A percentile compares a stretch with the other conserved stretches of the same genome.
Conservation (phyloP, 306 rosid species). For the Styphnolobium japonicum region DNA sequence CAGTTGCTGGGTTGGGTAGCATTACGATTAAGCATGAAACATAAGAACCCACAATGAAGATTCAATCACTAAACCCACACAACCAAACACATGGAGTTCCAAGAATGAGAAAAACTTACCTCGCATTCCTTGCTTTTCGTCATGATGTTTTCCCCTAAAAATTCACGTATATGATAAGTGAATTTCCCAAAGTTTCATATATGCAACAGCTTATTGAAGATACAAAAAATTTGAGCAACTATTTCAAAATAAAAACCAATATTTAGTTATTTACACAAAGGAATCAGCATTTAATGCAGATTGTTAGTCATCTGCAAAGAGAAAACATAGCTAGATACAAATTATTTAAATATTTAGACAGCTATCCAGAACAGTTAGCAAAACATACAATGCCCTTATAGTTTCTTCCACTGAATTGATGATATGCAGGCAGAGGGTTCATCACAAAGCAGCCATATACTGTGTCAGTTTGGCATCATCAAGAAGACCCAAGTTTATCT, state of each 20-base stretch:
- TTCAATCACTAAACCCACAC: constrained; percentile 2
- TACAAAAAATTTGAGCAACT: neutral
- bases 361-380: neutral
- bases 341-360: neutral
- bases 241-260: neutral
- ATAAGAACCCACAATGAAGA: neutral
- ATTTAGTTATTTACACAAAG: neutral
- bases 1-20: neutral
- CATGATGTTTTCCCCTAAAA: constrained; percentile 19
- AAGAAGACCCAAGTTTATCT: neutral
- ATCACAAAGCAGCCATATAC: neutral
- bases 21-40: constrained; percentile 13
- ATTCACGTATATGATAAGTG: constrained; percentile 11
- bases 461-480: neutral
- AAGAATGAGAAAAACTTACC: constrained; percentile 22
- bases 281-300: neutral
- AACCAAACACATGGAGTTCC: neutral
- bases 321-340: neutral
- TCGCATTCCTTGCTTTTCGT: constrained; percentile 16
- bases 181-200: neutral
- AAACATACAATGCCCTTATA: neutral
- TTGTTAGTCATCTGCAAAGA: neutral
- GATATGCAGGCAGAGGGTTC: constrained; percentile 5
- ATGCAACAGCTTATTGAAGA: constrained; percentile 6
- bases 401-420: constrained; percentile 10